Conservation (phyloP, 169 alveolate genomes). For the Plasmodium gonderi region DNA sequence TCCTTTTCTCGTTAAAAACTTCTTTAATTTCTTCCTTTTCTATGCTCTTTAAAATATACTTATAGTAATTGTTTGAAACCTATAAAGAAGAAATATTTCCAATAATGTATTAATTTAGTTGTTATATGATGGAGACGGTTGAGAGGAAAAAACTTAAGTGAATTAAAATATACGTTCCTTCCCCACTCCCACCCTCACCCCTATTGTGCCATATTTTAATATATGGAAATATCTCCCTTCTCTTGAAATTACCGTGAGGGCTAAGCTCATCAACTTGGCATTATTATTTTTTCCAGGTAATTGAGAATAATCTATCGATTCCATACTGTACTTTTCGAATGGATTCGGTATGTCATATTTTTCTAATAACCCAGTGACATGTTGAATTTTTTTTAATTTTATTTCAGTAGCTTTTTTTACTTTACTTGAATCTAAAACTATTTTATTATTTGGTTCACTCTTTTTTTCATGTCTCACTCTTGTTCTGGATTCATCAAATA, state of each 20-base stretch:
- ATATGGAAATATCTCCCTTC: not conserved
- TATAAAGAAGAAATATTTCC: not conserved
- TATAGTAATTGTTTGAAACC: slow-evolving; percentile 62
- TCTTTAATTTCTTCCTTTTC: slow-evolving; percentile 64
- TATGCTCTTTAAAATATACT: slow-evolving; percentile 48
- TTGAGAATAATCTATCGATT: slow-evolving; percentile 53
- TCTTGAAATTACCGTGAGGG: slow-evolving; percentile 14
- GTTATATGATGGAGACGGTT: not conserved
- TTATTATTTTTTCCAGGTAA: slow-evolving; percentile 23
- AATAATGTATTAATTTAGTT: not conserved
- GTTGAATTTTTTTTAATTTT: slow-evolving; percentile 64
- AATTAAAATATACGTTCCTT: too few relatives aligned
- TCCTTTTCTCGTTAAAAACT: slow-evolving; percentile 66
- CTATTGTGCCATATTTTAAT: too few relatives aligned
- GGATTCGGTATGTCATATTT: slow-evolving; percentile 72
- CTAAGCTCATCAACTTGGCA: slow-evolving; percentile 40
- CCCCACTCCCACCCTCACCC: too few relatives aligned
- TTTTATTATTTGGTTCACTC: slow-evolving; percentile 25
- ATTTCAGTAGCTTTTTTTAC: slow-evolving; percentile 71
- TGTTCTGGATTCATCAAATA: slow-evolving; percentile 55
- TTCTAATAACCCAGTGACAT: slow-evolving; percentile 73
- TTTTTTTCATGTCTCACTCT: slow-evolving; percentile 40
- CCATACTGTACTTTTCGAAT: slow-evolving; percentile 48
- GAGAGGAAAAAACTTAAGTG: not conserved
- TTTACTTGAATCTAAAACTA: slow-evolving; percentile 66